These are phyloP conservation scores for Scytalidium sp. DNA, from an alignment of 2,329 filamentous ascomycete genomes.

Conservation along the genomic window DNA sequence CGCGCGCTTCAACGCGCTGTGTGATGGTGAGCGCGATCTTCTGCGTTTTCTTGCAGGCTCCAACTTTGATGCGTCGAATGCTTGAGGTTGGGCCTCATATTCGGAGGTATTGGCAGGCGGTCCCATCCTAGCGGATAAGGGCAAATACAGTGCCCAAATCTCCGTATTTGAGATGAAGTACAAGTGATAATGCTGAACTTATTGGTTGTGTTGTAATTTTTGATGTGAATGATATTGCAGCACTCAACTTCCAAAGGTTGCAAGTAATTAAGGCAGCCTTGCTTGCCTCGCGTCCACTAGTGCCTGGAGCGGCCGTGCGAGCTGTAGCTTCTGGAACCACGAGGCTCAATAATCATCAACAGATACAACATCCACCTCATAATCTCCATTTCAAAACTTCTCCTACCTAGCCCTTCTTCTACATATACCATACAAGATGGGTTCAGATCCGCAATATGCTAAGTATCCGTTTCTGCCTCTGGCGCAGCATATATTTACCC, in stretches of 20 bases:
- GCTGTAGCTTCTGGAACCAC: neutral
- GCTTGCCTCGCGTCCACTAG: neutral
- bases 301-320: neutral
- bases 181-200: neutral
- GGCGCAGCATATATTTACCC: conserved; percentile 81
- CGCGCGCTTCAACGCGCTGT: conserved; percentile 21
- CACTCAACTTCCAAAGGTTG: too few species aligned
- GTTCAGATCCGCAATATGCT: conserved; percentile 79
- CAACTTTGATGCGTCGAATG: conserved; percentile 39
- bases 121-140: neutral
- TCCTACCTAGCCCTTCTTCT: neutral
- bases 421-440: conserved; percentile 45
- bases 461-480: conserved; percentile 81
- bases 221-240: too few species aligned
- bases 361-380: neutral
- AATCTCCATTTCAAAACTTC: neutral
- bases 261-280: neutral
- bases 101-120: neutral
- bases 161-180: neutral
- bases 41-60: conserved; percentile 38
- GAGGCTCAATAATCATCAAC: neutral
- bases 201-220: too few species aligned
- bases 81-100: conserved; percentile 34
- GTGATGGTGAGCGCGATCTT: conserved; percentile 33
- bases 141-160: neutral